Conservation (phyloP, 768 basidiomycete species). For the Kwoniella dejecticola region DNA sequence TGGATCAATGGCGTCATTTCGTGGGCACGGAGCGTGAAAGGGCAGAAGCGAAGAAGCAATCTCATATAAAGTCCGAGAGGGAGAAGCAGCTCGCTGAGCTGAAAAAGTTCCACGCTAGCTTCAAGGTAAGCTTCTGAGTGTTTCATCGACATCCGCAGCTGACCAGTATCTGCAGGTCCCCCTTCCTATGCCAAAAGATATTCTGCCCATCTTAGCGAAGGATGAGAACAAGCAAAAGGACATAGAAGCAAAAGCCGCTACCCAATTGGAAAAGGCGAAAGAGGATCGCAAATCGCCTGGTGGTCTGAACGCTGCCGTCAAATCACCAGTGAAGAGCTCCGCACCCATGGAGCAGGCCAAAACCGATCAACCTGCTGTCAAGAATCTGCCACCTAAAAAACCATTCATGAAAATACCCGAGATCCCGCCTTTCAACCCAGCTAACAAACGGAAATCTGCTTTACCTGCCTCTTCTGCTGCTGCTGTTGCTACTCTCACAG, state of each 20-base stretch:
- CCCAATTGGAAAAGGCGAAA: slow-evolving; percentile 66
- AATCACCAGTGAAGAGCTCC: slow-evolving; percentile 19
- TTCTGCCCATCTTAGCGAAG: slow-evolving; percentile 88
- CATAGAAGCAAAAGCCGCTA: slow-evolving; percentile 59
- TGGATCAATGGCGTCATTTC: slow-evolving; percentile 73
- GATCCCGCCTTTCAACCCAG: slow-evolving; percentile 87
- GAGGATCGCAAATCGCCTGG: slow-evolving; percentile 16
- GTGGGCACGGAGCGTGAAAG: slow-evolving; percentile 89
- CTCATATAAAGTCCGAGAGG: slow-evolving; percentile 86
- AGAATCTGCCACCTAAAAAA: slow-evolving; percentile 58
- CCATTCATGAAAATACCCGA: slow-evolving; percentile 78
- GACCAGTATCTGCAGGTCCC: slow-evolving; percentile 81
- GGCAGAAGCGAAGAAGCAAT: slow-evolving; percentile 85
- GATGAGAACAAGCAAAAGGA: slow-evolving; percentile 85
- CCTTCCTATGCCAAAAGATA: slow-evolving; percentile 90
- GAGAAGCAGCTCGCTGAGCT: slow-evolving; percentile 92
- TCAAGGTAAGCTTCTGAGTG: slow-evolving; percentile 69
- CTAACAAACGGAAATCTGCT: slow-evolving; percentile 54
- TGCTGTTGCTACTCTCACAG: not conserved
- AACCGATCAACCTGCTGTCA: slow-evolving; percentile 58
- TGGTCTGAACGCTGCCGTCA: not conserved
- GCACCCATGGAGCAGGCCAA: slow-evolving; percentile 26
- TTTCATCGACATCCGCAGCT: no score
- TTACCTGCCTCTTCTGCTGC: not conserved
- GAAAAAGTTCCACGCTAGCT: slow-evolving; percentile 85